phyloP scores from a whole-genome alignment of 371 early-diverging fungal genomes.

The Vairimorpha necatrix region DNA sequence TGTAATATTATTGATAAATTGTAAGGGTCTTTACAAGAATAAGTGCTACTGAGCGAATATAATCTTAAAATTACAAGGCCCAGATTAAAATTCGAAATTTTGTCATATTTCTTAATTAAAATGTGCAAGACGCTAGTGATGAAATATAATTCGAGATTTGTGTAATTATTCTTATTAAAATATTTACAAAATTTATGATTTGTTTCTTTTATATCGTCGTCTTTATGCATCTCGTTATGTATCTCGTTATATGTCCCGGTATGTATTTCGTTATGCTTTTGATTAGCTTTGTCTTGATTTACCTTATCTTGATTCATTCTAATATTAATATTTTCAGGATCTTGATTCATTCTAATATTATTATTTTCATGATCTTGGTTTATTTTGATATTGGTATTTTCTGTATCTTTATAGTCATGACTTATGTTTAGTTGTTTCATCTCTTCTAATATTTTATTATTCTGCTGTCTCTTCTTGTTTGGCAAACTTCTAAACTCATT shows the following conservation, averaged over 20 bases:
- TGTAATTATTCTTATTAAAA: neutral
- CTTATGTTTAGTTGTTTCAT: too few relatives aligned
- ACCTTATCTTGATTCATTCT: neutral
- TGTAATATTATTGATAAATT: constrained; percentile 10
- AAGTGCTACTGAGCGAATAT: constrained; percentile 7
- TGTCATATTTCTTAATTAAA: constrained; percentile 42
- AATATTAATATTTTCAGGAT: neutral
- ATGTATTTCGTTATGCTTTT: neutral
- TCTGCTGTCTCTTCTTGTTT: too few relatives aligned
- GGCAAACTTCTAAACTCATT: too few relatives aligned
- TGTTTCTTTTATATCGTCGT: neutral
- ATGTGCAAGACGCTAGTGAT: constrained; percentile 48
- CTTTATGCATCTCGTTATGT: neutral
- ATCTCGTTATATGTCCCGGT: neutral
- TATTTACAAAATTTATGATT: constrained; percentile 16
- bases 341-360: neutral
- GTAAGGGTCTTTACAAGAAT: neutral
- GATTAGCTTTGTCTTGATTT: neutral
- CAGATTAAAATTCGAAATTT: constrained; percentile 11
- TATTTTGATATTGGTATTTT: too few relatives aligned
- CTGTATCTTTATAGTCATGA: too few relatives aligned
- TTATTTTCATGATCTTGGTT: neutral
- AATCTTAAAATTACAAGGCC: constrained; percentile 36
- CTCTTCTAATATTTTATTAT: too few relatives aligned
- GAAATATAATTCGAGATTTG: constrained; percentile 26